phyloP scores from a whole-genome alignment of 2,329 filamentous ascomycete genomes.

The Xylogone sp. region DNA sequence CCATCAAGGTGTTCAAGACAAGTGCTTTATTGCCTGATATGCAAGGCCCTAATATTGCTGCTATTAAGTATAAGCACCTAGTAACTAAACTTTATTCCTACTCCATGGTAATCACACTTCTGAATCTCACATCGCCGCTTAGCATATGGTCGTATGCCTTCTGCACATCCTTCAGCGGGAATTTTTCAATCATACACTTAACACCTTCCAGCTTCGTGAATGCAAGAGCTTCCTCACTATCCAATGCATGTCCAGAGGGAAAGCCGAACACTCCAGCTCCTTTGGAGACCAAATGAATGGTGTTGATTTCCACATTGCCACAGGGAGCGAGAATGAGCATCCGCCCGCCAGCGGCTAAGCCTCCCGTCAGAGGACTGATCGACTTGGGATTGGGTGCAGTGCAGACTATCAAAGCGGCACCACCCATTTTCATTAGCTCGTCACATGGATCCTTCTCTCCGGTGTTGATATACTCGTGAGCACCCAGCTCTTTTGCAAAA shows the following conservation, averaged over 20 bases:
- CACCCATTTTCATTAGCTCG: slow-evolving; percentile 53
- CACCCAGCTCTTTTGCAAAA: slow-evolving; percentile 61
- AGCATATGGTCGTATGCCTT: slow-evolving; percentile 25
- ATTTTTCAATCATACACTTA: slow-evolving; percentile 63
- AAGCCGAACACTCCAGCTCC: slow-evolving; percentile 61
- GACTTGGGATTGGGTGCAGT: slow-evolving; percentile 59
- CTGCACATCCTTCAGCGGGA: slow-evolving; percentile 46
- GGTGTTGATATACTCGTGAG: slow-evolving; percentile 56
- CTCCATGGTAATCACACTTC: slow-evolving; percentile 22
- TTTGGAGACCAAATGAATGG: slow-evolving; percentile 36
- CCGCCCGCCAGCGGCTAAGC: slow-evolving; percentile 52
- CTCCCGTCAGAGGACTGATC: slow-evolving; percentile 49
- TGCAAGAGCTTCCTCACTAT: slow-evolving; percentile 62
- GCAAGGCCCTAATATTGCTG: no score
- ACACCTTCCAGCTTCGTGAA: slow-evolving; percentile 61
- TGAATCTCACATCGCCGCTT: slow-evolving; percentile 22
- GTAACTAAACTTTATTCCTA: neutral
- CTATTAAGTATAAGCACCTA: no score
- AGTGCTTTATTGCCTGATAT: no score
- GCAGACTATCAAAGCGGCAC: slow-evolving; percentile 57
- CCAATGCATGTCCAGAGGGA: slow-evolving; percentile 58
- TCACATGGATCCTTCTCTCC: slow-evolving; percentile 44
- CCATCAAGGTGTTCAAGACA: no score
- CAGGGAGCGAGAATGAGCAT: slow-evolving; percentile 55
- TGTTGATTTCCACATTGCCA: slow-evolving; percentile 42